phyloP scores from a whole-genome alignment of 192 early-diverging fungal genomes.

The Jimgerdemannia lactiflua region DNA sequence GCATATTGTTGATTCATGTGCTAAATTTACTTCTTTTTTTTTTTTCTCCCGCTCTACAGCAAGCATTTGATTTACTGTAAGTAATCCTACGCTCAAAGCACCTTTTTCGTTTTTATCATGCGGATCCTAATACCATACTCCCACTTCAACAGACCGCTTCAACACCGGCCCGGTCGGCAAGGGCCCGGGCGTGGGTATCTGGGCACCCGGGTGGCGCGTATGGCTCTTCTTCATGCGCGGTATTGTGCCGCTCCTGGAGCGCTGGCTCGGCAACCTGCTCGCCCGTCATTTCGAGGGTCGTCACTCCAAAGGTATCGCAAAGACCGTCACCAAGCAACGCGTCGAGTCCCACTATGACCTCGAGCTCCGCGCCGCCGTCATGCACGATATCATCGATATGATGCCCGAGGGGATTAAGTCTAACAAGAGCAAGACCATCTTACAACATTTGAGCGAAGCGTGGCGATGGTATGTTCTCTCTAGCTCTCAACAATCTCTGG shows the following conservation, averaged over 20 bases:
- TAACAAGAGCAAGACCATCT: constrained; percentile 93
- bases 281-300: constrained; percentile 99
- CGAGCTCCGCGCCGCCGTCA: constrained; percentile 96
- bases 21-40: background rate
- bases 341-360: constrained; percentile 98
- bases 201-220: constrained; percentile 99
- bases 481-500: too few relatives aligned
- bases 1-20: too few relatives aligned
- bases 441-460: constrained; percentile 95
- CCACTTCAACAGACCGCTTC: constrained; percentile 49
- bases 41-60: too few relatives aligned
- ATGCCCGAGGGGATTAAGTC: constrained; percentile 99
- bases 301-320: constrained; percentile 94
- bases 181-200: constrained; percentile 98
- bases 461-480: constrained; percentile 63
- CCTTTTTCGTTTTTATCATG: constrained; percentile 6
- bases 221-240: constrained; percentile 99
- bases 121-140: constrained; percentile 51
- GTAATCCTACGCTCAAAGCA: constrained; percentile 1
- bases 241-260: constrained; percentile 94
- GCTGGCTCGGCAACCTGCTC: constrained; percentile 98
- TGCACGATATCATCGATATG: constrained; percentile 99
- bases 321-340: constrained; percentile 98
- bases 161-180: constrained; percentile 97
- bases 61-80: constrained; percentile 37